Evolutionary conservation across 2,329 filamentous ascomycete genomes (phyloP).

Genomic region (Paracoccidioides lutzii): DNA sequence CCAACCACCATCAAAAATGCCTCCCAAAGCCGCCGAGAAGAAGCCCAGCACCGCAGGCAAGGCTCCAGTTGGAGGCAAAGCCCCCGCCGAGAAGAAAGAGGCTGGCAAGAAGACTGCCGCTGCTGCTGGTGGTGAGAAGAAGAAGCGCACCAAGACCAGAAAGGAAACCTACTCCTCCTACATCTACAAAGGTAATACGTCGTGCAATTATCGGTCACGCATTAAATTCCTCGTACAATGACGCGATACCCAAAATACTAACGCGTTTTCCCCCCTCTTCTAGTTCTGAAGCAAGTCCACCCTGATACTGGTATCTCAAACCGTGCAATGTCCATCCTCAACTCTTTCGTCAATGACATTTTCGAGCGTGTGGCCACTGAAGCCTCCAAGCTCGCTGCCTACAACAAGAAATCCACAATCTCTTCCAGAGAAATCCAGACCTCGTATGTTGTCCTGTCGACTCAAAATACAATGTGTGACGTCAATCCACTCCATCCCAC

Average conservation of each 20-base stretch:
- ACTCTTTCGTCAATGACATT: conserved; percentile 99
- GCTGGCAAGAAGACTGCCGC: conserved; percentile 93
- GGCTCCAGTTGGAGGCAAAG: conserved; percentile 62
- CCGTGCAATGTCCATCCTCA: conserved; percentile 98
- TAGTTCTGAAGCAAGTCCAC: conserved; percentile 99
- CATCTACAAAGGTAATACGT: conserved; percentile 88
- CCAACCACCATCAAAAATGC: conserved; percentile 46
- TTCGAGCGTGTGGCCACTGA: conserved; percentile 99
- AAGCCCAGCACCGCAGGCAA: conserved; percentile 89
- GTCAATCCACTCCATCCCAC: background rate
- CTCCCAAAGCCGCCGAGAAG: conserved; percentile 97
- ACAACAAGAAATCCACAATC: conserved; percentile 99
- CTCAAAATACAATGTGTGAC: background rate
- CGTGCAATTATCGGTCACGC: background rate
- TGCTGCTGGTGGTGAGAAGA: conserved; percentile 91
- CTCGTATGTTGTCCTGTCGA: conserved; percentile 44
- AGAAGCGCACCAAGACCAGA: conserved; percentile 99
- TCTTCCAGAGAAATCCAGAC: conserved; percentile 99
- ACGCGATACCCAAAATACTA: conserved; percentile 15
- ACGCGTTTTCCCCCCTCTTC: conserved; percentile 24
- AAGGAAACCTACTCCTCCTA: conserved; percentile 99
- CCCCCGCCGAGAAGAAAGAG: conserved; percentile 97
- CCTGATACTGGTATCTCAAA: conserved; percentile 99
- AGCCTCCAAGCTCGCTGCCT: conserved; percentile 96
- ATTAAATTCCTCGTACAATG: background rate